phyloP scores from a whole-genome alignment of 2,329 filamentous ascomycete genomes.

The Clonostachys rosea region DNA sequence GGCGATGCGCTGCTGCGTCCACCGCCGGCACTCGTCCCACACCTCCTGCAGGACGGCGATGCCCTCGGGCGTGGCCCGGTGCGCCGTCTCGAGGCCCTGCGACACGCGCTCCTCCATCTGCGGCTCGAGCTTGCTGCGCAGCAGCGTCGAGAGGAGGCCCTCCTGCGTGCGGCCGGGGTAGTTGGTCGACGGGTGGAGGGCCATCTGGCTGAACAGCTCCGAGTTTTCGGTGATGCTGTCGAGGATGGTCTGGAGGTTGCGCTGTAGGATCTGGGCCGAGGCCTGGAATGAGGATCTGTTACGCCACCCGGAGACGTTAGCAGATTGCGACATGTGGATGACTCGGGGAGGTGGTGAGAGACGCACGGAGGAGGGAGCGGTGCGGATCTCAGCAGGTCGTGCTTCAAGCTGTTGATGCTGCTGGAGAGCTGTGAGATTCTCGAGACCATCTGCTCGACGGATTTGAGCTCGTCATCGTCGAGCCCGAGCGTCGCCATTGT shows the following conservation, averaged over 20 bases:
- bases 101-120: constrained; percentile 70
- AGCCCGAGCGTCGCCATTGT: constrained; percentile 41
- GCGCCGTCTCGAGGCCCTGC: constrained; percentile 48
- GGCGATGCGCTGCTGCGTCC: constrained; percentile 32
- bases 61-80: constrained; percentile 35
- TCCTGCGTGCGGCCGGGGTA: constrained; percentile 69
- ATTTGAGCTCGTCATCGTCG: constrained; percentile 57
- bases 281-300: constrained; percentile 65
- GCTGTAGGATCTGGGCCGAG: constrained; percentile 66
- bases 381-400: constrained; percentile 55
- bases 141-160: constrained; percentile 59
- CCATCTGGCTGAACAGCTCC: constrained; percentile 63
- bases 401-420: constrained; percentile 61
- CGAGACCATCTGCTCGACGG: constrained; percentile 66
- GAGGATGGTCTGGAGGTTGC: constrained; percentile 64
- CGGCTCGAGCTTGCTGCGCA: constrained; percentile 82
- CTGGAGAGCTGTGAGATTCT: constrained; percentile 64
- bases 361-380: constrained; percentile 63
- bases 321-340: background rate
- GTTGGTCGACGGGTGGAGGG: constrained; percentile 71
- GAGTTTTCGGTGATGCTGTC: constrained; percentile 60
- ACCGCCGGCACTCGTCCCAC: constrained; percentile 44
- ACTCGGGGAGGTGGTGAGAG: background rate
- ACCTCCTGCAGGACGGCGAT: constrained; percentile 42
- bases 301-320: background rate